phyloP scores from a whole-genome alignment of 2,329 filamentous ascomycete species.

The Calonectria pseudoreteaudii region DNA sequence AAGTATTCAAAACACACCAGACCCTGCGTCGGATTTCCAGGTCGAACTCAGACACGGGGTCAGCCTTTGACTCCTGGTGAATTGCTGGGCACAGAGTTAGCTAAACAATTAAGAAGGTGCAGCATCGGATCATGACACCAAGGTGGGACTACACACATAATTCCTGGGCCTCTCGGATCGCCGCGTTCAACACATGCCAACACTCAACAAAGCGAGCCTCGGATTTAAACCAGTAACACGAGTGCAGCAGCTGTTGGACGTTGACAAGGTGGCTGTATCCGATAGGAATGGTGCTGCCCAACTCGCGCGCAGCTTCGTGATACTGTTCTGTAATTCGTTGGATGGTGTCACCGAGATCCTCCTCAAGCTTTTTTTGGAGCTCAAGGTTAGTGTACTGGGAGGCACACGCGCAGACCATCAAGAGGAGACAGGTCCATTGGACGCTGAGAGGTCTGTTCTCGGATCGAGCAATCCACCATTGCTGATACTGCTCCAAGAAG shows the following conservation, averaged over 20 bases:
- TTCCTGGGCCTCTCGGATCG: slow-evolving; percentile 52
- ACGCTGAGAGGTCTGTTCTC: slow-evolving; percentile 47
- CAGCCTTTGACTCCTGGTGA: slow-evolving; percentile 45
- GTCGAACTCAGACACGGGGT: slow-evolving; percentile 47
- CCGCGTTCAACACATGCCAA: slow-evolving; percentile 51
- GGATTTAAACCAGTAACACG: slow-evolving; percentile 53
- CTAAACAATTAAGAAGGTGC: not conserved
- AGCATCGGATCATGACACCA: not conserved
- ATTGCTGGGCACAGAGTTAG: slow-evolving; percentile 40
- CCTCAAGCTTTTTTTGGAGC: slow-evolving; percentile 46
- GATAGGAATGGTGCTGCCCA: slow-evolving; percentile 48
- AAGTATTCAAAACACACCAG: slow-evolving; percentile 53
- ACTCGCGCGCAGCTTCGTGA: slow-evolving; percentile 48
- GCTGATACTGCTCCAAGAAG: slow-evolving; percentile 51
- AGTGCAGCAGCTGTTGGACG: slow-evolving; percentile 52
- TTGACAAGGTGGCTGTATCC: slow-evolving; percentile 48
- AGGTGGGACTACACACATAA: slow-evolving; percentile 39
- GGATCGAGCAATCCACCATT: slow-evolving; percentile 49
- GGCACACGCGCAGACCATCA: slow-evolving; percentile 53
- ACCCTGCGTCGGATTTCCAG: slow-evolving; percentile 50
- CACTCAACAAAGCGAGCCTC: slow-evolving; percentile 51
- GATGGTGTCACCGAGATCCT: slow-evolving; percentile 45
- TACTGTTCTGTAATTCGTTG: slow-evolving; percentile 47
- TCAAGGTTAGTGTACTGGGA: slow-evolving; percentile 48
- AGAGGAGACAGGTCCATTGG: slow-evolving; percentile 53